These are phyloP conservation scores for Betula pendula DNA, from an alignment of 306 rosid genomes.

Conservation along the genomic window DNA sequence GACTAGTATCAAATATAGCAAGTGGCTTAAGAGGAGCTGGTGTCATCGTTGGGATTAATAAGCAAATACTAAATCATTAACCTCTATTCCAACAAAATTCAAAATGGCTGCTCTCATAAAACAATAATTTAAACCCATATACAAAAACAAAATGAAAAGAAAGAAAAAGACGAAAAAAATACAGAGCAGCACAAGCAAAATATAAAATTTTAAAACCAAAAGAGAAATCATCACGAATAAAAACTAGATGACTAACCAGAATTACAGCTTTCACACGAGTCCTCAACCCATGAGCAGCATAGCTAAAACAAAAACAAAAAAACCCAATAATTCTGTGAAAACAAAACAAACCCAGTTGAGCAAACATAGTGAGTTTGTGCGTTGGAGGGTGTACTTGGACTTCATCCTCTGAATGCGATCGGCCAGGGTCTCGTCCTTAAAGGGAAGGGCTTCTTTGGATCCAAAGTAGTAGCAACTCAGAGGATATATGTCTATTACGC, in stretches of 20 bases:
- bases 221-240: not conserved
- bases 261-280: slow-evolving; percentile 74
- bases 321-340: too few species aligned
- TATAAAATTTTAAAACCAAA: too few species aligned
- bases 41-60: not conserved
- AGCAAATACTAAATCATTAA: not conserved
- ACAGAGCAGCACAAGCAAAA: not conserved
- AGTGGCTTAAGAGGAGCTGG: not conserved
- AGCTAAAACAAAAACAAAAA: slow-evolving; percentile 42
- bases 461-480: slow-evolving; percentile 72
- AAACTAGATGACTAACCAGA: slow-evolving; percentile 52
- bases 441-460: slow-evolving; percentile 55
- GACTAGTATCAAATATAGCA: not conserved
- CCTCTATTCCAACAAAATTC: not conserved
- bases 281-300: slow-evolving; percentile 70
- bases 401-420: slow-evolving; percentile 57
- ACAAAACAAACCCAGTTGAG: not conserved
- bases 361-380: not conserved
- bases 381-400: slow-evolving; percentile 47
- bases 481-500: slow-evolving; percentile 57
- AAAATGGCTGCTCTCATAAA: not conserved
- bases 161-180: not conserved
- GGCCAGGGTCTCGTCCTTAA: slow-evolving; percentile 47
- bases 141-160: not conserved
- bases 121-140: not conserved